Base-by-base conservation (phyloP, 768 basidiomycete genomes). In the Lentinus brumalis region DNA sequence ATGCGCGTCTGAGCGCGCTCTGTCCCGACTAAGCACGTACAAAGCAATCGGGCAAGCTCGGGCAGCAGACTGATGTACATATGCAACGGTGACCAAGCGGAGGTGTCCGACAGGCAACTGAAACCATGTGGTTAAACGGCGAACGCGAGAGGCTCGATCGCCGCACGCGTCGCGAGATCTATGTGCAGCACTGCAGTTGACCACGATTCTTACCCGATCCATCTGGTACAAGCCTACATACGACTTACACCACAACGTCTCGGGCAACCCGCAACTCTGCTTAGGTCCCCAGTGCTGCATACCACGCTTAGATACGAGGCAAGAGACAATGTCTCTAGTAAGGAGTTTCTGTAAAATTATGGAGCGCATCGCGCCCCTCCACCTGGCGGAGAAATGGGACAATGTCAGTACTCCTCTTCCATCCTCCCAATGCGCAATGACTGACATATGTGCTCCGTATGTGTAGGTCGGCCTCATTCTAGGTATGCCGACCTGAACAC, bases 361-460 rank as follows among this genome's bases (percentile, higher is more conserved):
- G 88, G 89, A 91, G 63, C 83, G 86, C 30, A 90, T 97, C 64
- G 94, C 95, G 1, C 96, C 96, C 3, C 81, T 94, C 21, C 79
- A 84, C 40, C 80, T 97, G 8, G 95, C 96, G 16, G 94, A 91
- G 65, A 85, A 82, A 62, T 98, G 96, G 94, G 96, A 98, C 70
- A 98, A 98, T 75, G 95, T 97, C 65, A 76, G 91, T 76, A 39
- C 51, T 52, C 46, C 46, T 53, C 26, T 46, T 40, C 49, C 29
- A 11, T 45, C 39, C 15, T 50, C 7, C 44, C 50, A 8, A 46
- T 39, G 35, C 51, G 41, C 41, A 54, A n/a, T 49, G 52, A 49
- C 62, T 53, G 47, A 56, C 47, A 10, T 39, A 40, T 26, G 2
- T 26, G 21, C 21, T 26, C 55, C 15, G 18, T 26, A 47, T 32